Evolutionary conservation across 2,329 filamentous ascomycete genomes (phyloP).

Genomic region (Hymenotorrendiella dingleyae): DNA sequence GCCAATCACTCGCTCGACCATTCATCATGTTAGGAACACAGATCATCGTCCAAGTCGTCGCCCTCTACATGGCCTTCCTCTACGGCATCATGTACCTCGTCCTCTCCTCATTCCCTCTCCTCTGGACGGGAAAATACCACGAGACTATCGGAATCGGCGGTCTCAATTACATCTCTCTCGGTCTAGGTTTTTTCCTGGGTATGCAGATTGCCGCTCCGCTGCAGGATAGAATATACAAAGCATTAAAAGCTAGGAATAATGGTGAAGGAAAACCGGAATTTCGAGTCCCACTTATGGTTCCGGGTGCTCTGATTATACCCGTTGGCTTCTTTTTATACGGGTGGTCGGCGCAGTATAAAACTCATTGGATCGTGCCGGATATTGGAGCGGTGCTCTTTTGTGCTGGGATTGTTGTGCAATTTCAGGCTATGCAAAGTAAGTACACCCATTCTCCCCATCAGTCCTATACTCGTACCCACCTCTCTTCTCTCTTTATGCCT

Average conservation of each 20-base stretch:
- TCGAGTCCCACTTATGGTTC: conserved; percentile 51
- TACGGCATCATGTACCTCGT: conserved; percentile 49
- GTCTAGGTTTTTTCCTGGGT: conserved; percentile 39
- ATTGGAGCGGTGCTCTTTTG: conserved; percentile 46
- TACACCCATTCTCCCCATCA: conserved; percentile 36
- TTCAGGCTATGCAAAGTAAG: conserved; percentile 28
- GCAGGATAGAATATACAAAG: conserved; percentile 21
- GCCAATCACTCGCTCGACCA: conserved; percentile 39
- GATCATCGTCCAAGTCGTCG: conserved; percentile 44
- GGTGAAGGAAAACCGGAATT: conserved; percentile 45
- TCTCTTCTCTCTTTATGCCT: conserved; percentile 70
- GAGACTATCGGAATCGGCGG: conserved; percentile 51
- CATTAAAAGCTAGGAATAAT: conserved; percentile 18
- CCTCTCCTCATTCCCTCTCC: conserved; percentile 51
- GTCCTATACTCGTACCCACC: conserved; percentile 47
- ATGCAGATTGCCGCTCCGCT: conserved; percentile 22
- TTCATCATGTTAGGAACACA: conserved; percentile 43
- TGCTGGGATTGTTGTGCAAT: conserved; percentile 34
- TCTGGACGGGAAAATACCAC: conserved; percentile 50
- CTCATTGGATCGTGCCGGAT: conserved; percentile 51
- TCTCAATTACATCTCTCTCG: conserved; percentile 43
- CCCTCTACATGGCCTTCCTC: conserved; percentile 44
- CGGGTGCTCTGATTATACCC: conserved; percentile 47
- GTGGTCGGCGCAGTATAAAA: conserved; percentile 44
- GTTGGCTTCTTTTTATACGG: conserved; percentile 51